phyloP scores from a whole-genome alignment of 169 alveolate genomes.

The Plasmodium ovale region DNA sequence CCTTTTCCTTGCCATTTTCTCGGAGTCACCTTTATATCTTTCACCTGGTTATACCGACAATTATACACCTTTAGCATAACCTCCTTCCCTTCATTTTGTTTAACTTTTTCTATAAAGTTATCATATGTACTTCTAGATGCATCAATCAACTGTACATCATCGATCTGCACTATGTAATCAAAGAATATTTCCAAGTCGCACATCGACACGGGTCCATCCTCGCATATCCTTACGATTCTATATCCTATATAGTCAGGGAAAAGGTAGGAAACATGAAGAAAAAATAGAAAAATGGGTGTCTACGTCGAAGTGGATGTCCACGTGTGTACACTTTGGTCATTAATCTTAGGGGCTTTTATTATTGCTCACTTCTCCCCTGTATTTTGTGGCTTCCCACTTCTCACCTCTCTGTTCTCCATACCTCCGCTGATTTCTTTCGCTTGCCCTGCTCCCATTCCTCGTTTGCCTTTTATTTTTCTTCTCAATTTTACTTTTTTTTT shows the following conservation, averaged over 20 bases:
- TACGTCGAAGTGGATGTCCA: too few species aligned
- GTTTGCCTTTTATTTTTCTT: not conserved
- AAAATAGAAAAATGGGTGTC: too few species aligned
- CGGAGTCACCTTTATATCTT: constrained; percentile 79
- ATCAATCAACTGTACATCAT: constrained; percentile 77
- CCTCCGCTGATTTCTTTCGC: constrained; percentile 17
- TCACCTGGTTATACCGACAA: constrained; percentile 78
- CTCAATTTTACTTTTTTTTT: not conserved
- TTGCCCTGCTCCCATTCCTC: constrained; percentile 36
- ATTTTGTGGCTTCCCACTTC: not conserved
- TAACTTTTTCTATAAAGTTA: constrained; percentile 77
- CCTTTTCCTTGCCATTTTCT: constrained; percentile 87
- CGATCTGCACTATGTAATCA: constrained; percentile 83
- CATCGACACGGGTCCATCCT: constrained; percentile 30
- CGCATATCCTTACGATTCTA: constrained; percentile 37
- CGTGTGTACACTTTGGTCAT: too few species aligned
- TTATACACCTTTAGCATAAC: constrained; percentile 78
- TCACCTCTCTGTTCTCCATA: not conserved
- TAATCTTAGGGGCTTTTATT: not conserved
- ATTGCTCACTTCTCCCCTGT: not conserved
- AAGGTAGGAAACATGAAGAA: too few species aligned
- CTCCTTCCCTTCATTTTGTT: constrained; percentile 77
- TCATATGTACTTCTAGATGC: constrained; percentile 79
- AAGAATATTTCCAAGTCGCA: constrained; percentile 84
- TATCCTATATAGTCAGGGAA: too few species aligned